Evolutionary conservation across 2,329 filamentous ascomycete species (phyloP), one percentile per base, ranked within the genome.

Genomic region (Colletotrichum sojae): DNA sequence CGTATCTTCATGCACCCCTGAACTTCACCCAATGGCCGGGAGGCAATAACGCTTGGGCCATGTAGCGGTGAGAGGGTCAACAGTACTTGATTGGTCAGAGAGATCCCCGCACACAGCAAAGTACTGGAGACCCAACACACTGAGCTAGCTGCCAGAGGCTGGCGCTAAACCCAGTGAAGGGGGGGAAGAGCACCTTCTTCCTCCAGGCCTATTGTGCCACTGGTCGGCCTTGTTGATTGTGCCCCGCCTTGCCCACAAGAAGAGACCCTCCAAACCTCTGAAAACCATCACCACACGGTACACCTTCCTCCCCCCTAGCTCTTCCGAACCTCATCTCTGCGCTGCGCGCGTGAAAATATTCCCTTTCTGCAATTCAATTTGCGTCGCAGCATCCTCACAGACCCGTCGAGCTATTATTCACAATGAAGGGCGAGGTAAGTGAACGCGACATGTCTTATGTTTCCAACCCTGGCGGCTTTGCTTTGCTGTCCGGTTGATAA

Each of bases 341-440:
- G 79, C 78, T 77, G 78, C 73, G 79, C 79, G 79, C 78, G 73
- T 76, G 75, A 71, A 70, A 74, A 73, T 70, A 73, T 73, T 73
- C 71, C 73, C 72, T 59, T 72, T 71, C 59, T 57, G 68, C 64
- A 70, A 72, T 62, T 63, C 71, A 66, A 53, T 39, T 66, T 69
- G 66, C 49, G 62, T 69, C 71, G 66, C 71, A 72, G 69, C 63
- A 68, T 69, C 71, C 71, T 69, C 61, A 66, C 63, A 69, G 69
- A 66, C 39, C 72, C 67, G 63, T 66, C 60, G 63, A 71, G 72
- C 67, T 64, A 71, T 39, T n/a, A 36, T 73, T 72, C 79, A 86
- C 72, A 76, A 88, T 88, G 86, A 88, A 87, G 83, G 86, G 85
- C 81, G 86, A 88, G 84, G 86, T 88, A 78, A 78, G 85, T 81